Evolutionary conservation across 192 early-diverging fungal genomes (phyloP).

Genomic region (Gonapodya sp.): DNA sequence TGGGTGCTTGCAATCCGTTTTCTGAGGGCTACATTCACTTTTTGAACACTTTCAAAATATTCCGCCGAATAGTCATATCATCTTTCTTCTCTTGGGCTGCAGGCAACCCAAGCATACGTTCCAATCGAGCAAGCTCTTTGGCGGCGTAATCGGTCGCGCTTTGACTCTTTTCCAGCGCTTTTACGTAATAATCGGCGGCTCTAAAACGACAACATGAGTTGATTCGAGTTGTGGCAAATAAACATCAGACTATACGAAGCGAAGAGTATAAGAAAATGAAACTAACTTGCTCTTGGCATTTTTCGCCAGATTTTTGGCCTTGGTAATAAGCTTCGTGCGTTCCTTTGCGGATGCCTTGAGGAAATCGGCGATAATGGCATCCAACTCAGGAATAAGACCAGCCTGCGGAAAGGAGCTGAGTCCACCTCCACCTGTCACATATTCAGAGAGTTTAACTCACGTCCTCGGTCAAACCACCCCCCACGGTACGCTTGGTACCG

Average conservation of each 20-base stretch:
- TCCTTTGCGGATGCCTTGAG: constrained; percentile 33
- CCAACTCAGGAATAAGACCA: constrained; percentile 50
- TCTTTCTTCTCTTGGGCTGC: neutral
- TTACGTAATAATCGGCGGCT: constrained; percentile 77
- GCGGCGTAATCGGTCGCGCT: constrained; percentile 55
- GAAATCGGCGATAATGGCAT: constrained; percentile 50
- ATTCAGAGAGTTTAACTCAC: constrained; percentile 26
- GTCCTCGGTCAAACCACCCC: constrained; percentile 56
- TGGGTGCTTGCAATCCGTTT: too few species aligned
- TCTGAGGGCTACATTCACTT: neutral
- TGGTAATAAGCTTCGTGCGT: constrained; percentile 30
- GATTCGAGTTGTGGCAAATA: neutral
- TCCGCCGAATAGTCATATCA: neutral
- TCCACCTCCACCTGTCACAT: constrained; percentile 18
- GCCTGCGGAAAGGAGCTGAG: constrained; percentile 26
- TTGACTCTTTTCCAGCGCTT: constrained; percentile 78
- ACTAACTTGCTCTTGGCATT: neutral
- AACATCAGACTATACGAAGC: too few species aligned
- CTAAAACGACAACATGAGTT: constrained; percentile 12
- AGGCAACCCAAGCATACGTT: constrained; percentile 47
- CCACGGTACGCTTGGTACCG: constrained; percentile 60
- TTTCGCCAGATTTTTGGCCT: constrained; percentile 23
- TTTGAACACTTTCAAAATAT: neutral
- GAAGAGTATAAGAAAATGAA: too few species aligned
- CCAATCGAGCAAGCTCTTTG: constrained; percentile 72